phyloP scores from a whole-genome alignment of 768 basidiomycete genomes.

The Lentinus brumalis region DNA sequence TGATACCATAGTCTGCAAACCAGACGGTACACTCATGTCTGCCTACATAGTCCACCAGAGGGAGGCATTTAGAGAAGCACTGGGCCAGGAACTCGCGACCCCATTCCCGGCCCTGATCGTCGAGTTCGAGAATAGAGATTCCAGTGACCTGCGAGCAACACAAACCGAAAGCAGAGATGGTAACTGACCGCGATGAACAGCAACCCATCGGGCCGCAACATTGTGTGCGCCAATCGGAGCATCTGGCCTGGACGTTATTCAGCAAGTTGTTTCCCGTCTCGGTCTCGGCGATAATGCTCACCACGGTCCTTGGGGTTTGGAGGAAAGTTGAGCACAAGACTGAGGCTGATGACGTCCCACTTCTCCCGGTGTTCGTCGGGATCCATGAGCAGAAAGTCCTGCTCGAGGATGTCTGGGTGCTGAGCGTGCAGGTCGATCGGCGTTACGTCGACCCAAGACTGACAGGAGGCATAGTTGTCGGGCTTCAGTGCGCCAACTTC shows the following conservation, averaged over 20 bases:
- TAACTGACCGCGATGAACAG: conserved; percentile 71
- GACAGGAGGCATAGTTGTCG: conserved; percentile 71
- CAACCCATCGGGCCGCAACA: conserved; percentile 56
- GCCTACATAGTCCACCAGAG: no score
- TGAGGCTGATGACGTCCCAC: conserved; percentile 85
- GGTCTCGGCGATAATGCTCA: conserved; percentile 26
- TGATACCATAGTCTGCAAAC: no score
- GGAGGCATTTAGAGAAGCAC: no score
- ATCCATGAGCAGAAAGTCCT: conserved; percentile 79
- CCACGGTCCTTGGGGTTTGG: conserved; percentile 76
- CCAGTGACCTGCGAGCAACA: no score
- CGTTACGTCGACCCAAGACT: conserved; percentile 69
- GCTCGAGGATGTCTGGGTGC: conserved; percentile 80
- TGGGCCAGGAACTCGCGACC: no score
- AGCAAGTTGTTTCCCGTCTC: background rate
- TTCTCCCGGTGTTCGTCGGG: conserved; percentile 45
- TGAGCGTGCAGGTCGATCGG: conserved; percentile 86
- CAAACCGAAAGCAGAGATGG: background rate
- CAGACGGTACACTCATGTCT: no score
- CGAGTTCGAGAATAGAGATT: no score
- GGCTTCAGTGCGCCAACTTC: conserved; percentile 89
- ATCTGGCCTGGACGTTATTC: conserved; percentile 56
- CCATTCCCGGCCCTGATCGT: no score
- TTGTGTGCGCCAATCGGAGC: conserved; percentile 59
- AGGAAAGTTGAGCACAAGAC: conserved; percentile 89